Percentiles rank a stretch among this genome's conserved stretches.
Evolutionary conservation across 169 alveolate species (phyloP).

Genomic region (Plasmodium vinckei): DNA sequence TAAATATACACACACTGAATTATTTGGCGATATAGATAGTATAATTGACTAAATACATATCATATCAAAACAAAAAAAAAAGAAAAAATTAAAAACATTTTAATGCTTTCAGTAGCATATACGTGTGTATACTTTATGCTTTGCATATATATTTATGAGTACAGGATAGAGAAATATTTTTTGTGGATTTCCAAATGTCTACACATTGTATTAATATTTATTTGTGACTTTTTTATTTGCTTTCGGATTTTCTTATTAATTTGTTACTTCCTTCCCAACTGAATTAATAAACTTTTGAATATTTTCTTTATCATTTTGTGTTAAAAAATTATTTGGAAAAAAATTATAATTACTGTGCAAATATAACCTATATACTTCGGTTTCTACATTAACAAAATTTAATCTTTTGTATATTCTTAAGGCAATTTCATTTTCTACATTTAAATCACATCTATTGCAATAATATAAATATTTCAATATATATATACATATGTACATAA

Average conservation of each 20-base stretch:
- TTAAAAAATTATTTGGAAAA: slow-evolving; percentile 15
- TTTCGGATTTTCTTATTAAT: too few species aligned
- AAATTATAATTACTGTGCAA: slow-evolving; percentile 49
- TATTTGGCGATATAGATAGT: slow-evolving; percentile 21
- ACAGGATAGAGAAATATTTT: too few species aligned
- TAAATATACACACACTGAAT: background rate
- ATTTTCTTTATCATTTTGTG: slow-evolving; percentile 29
- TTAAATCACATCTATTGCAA: slow-evolving; percentile 83
- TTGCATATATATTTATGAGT: too few species aligned
- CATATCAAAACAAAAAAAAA: slow-evolving; percentile 9
- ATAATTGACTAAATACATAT: slow-evolving; percentile 18
- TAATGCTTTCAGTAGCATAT: too few species aligned
- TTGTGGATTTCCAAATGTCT: too few species aligned
- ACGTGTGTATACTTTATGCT: too few species aligned
- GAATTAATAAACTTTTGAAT: slow-evolving; percentile 29
- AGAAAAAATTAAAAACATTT: too few species aligned
- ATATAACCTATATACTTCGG: slow-evolving; percentile 77
- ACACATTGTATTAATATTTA: too few species aligned
- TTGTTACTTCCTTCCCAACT: too few species aligned
- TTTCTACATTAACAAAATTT: slow-evolving; percentile 77
- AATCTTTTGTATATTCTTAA: slow-evolving; percentile 77
- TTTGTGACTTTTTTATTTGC: background rate
- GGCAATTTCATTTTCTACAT: slow-evolving; percentile 82
- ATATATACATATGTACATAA: slow-evolving; percentile 76
- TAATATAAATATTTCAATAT: slow-evolving; percentile 76